Evolutionary conservation across 257 asterid species (phyloP).

Genomic region (Hygrophila difformis): DNA sequence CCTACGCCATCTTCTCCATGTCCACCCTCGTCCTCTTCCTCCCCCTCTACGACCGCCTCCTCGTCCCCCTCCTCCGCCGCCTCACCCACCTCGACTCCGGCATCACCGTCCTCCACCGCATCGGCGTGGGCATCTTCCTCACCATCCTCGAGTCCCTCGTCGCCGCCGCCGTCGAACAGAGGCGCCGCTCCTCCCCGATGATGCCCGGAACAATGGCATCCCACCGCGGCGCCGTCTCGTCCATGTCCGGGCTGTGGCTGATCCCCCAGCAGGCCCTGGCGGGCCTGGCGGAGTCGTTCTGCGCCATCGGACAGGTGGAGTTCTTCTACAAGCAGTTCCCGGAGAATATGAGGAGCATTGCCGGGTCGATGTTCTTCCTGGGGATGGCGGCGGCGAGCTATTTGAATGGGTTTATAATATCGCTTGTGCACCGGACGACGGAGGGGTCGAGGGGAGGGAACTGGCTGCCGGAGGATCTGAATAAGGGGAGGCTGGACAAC

Average conservation of each 20-base stretch:
- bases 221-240: slow-evolving; percentile 40
- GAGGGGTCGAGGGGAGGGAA: slow-evolving; percentile 49
- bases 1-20: slow-evolving; percentile 70
- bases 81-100: slow-evolving; percentile 58
- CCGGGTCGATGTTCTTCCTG: slow-evolving; percentile 57
- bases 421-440: slow-evolving; percentile 45
- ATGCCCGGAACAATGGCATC: slow-evolving; percentile 7
- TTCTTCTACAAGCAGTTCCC: slow-evolving; percentile 83
- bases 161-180: slow-evolving; percentile 46
- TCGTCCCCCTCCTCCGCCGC: slow-evolving; percentile 54
- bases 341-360: slow-evolving; percentile 89
- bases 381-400: slow-evolving; percentile 62
- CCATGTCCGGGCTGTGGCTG: slow-evolving; percentile 76
- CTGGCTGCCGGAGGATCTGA: slow-evolving; percentile 89
- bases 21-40: slow-evolving; percentile 52
- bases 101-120: slow-evolving; percentile 68
- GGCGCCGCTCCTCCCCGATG: slow-evolving; percentile 23
- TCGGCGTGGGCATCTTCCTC: slow-evolving; percentile 56
- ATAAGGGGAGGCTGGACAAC: slow-evolving; percentile 70
- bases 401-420: slow-evolving; percentile 41
- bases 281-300: slow-evolving; percentile 73
- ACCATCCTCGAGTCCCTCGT: slow-evolving; percentile 37
- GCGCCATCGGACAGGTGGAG: slow-evolving; percentile 70
- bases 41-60: slow-evolving; percentile 62
- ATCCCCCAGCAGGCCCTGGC: slow-evolving; percentile 68